Percentiles rank a stretch among this genome's conserved stretches.
phyloP scores from a whole-genome alignment of 2,329 filamentous ascomycete species.

The Aureobasidium sp. region DNA sequence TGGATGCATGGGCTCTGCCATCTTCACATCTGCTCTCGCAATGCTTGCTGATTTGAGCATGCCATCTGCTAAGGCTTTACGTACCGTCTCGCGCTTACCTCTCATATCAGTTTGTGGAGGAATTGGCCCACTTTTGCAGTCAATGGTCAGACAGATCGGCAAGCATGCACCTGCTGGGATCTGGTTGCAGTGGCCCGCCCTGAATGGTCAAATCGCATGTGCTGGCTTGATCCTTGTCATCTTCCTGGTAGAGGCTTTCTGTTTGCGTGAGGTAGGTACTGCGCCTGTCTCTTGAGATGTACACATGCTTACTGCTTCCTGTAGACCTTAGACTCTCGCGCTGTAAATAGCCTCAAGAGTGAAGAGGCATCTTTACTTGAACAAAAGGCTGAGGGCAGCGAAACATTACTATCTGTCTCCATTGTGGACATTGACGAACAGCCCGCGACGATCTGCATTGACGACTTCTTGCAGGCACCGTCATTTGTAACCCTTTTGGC shows the following conservation, averaged over 20 bases:
- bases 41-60: conserved; percentile 38
- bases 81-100: conserved; percentile 37
- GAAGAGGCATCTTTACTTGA: conserved; percentile 42
- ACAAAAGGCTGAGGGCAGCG: conserved; percentile 17
- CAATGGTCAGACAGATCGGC: conserved; percentile 36
- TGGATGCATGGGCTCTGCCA: conserved; percentile 37
- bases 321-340: not conserved
- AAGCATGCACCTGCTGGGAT: conserved; percentile 30
- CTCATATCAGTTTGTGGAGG: conserved; percentile 38
- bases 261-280: conserved; percentile 34
- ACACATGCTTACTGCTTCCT: conserved; percentile 5
- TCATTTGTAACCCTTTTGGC: conserved; percentile 39
- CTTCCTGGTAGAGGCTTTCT: conserved; percentile 31
- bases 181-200: conserved; percentile 36
- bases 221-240: conserved; percentile 34
- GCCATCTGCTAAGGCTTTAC: conserved; percentile 18
- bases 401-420: not conserved
- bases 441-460: conserved; percentile 35
- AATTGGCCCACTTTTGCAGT: conserved; percentile 37
- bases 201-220: conserved; percentile 39
- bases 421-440: conserved; percentile 20
- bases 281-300: not conserved
- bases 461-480: conserved; percentile 38
- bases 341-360: conserved; percentile 29
- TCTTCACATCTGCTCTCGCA: conserved; percentile 37